phyloP scores from a whole-genome alignment of 805 yeast species.

The Cyberlindnera samutprakarnensis region DNA sequence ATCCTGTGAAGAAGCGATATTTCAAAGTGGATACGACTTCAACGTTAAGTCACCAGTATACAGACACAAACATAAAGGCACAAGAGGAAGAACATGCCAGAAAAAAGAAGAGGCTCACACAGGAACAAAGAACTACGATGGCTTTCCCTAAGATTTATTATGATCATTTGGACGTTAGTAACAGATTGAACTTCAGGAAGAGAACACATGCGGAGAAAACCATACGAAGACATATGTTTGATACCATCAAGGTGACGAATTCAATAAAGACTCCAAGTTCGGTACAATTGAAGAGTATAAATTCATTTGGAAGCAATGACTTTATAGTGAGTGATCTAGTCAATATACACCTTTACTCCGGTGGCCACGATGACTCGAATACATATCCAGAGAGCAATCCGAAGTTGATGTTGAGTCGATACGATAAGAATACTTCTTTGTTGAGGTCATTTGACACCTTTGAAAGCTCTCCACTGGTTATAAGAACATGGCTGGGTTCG shows the following conservation, averaged over 20 bases:
- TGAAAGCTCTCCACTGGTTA: not conserved
- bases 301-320: not conserved
- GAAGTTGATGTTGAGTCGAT: slow-evolving; percentile 4
- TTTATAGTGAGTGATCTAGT: slow-evolving; percentile 8
- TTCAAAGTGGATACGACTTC: slow-evolving; percentile 19
- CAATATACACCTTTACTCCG: slow-evolving; percentile 5
- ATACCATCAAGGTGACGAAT: not conserved
- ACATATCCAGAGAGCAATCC: not conserved
- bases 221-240: not conserved
- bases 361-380: too few relatives aligned
- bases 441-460: slow-evolving; percentile 4
- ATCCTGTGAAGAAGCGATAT: slow-evolving; percentile 18
- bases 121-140: not conserved
- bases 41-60: slow-evolving; percentile 9
- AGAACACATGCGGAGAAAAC: not conserved
- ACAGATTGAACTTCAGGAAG: not conserved
- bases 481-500: slow-evolving; percentile 18
- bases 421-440: slow-evolving; percentile 9
- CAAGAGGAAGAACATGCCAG: slow-evolving; percentile 8
- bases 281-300: slow-evolving; percentile 1
- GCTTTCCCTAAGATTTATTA: slow-evolving; percentile 1
- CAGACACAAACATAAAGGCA: slow-evolving; percentile 6
- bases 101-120: slow-evolving; percentile 3
- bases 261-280: not conserved
- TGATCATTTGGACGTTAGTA: not conserved